Conservation (phyloP, 495 filamentous ascomycete genomes). For the Daldinia caldariorum region DNA sequence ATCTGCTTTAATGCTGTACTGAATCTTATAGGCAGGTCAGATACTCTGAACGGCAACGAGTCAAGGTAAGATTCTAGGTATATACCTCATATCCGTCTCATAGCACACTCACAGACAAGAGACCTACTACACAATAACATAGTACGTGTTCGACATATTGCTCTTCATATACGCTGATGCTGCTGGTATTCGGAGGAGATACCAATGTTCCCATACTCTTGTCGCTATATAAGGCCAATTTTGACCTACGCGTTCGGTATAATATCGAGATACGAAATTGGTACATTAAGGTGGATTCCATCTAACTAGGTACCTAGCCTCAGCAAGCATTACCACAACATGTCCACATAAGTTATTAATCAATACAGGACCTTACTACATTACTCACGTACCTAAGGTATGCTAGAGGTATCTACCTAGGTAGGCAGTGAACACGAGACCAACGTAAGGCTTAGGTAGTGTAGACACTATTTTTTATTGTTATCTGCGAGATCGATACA, state of each 20-base stretch:
- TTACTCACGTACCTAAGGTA: not conserved
- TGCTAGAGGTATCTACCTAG: not conserved
- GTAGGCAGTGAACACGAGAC: not conserved
- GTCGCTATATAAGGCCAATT: not conserved
- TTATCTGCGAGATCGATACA: constrained; percentile 35
- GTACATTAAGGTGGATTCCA: not conserved
- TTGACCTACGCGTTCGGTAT: not conserved
- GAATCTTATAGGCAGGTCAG: not conserved
- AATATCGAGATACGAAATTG: not conserved
- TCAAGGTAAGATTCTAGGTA: not conserved
- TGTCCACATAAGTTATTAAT: not conserved
- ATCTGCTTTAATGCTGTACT: not conserved
- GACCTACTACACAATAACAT: too few species aligned
- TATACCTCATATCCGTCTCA: not conserved
- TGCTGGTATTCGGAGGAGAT: not conserved
- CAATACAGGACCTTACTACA: not conserved
- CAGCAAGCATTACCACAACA: not conserved
- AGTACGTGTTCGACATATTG: not conserved
- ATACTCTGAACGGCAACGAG: not conserved
- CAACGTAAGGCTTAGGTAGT: constrained; percentile 8
- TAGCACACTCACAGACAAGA: not conserved
- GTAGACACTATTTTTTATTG: constrained; percentile 36
- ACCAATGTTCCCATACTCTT: not conserved
- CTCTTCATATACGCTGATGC: not conserved
- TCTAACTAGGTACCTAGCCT: too few species aligned